A percentile compares a stretch with the other conserved stretches of the same genome.
These are phyloP conservation scores for Gossypium arboreum DNA, from an alignment of 345 rosid genomes.

Conservation along the genomic window DNA sequence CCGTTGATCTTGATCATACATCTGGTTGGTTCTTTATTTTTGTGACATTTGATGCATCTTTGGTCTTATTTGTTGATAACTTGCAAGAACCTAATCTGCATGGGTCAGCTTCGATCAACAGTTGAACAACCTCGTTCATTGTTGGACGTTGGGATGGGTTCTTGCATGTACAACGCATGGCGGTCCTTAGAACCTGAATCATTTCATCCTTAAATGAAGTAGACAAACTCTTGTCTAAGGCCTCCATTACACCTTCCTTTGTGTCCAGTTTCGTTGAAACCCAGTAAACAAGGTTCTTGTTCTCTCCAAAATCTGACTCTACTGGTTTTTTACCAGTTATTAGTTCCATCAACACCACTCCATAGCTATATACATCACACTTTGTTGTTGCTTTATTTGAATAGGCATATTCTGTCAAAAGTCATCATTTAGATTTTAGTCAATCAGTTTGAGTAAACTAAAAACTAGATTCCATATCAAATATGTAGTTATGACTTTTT, in stretches of 20 bases:
- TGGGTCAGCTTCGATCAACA: constrained; percentile 67
- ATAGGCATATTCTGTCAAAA: constrained; percentile 74
- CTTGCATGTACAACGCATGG: constrained; percentile 66
- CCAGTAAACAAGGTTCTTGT: constrained; percentile 79
- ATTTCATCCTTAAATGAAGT: constrained; percentile 61
- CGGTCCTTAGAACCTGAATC: constrained; percentile 66
- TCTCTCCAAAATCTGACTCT: constrained; percentile 71
- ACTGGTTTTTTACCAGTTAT: constrained; percentile 84
- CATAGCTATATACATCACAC: constrained; percentile 93
- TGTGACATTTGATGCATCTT: constrained; percentile 37
- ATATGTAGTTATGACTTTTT: no score
- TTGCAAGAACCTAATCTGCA: constrained; percentile 43
- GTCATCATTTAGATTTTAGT: not conserved
- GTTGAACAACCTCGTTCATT: constrained; percentile 83
- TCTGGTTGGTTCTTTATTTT: constrained; percentile 40
- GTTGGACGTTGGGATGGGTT: constrained; percentile 69
- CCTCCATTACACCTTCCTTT: constrained; percentile 67
- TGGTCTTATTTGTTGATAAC: constrained; percentile 40
- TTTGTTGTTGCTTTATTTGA: constrained; percentile 79
- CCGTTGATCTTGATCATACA: constrained; percentile 14
- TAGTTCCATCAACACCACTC: constrained; percentile 85
- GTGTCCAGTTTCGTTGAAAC: constrained; percentile 66
- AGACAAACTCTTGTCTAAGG: constrained; percentile 57
- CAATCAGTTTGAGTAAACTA: not conserved
- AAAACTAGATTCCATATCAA: no score